Evolutionary conservation across 257 asterid species (phyloP), one percentile per base, ranked within the genome.

Genomic region (Penstemon eatonii): DNA sequence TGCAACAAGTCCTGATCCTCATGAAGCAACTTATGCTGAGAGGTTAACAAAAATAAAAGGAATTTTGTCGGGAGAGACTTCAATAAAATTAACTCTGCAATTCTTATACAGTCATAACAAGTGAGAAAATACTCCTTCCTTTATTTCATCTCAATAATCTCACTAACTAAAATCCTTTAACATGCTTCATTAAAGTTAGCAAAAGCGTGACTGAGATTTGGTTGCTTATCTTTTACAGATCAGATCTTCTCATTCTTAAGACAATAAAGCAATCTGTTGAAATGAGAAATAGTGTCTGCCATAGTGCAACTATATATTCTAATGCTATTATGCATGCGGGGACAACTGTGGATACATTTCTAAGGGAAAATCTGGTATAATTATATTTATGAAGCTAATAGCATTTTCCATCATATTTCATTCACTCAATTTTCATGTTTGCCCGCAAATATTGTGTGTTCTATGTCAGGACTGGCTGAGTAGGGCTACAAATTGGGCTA

Each of bases 271-370:
- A 94, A 72, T 91, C 98, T 51, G 93, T 94, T 68, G 99, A 94
- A 85, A 86, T 87, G 95, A 87, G 96, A 82, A 91, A 87, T 60
- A 89, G 95, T 70, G 96, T 87, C 46, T 91, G 96, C 77, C 99
- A 89, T 66, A 94, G 99, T 81, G 99, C 99, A 68, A 91, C 98
- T 37, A 89, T 94, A 71, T 91, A 86, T 74, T 86, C 98, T 1
- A 94, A 94, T 82, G 99, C 99, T 49, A 86, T 94, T 75, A 94
- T 94, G 98, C 99, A 94, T 76, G 98, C 99, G 56, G 99, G 99
- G 71, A 94, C 99, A 42, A 94, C 99, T 8, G 98, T 89, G 7
- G 97, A 94, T 71, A 91, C 99, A 8, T 94, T 94, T 79, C 94
- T 94, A 52, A 71, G 98, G 72, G 98, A 94, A 79, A 94, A 94